Base-by-base conservation (phyloP, 768 basidiomycete genomes). In the Vishniacozyma victoriae region DNA sequence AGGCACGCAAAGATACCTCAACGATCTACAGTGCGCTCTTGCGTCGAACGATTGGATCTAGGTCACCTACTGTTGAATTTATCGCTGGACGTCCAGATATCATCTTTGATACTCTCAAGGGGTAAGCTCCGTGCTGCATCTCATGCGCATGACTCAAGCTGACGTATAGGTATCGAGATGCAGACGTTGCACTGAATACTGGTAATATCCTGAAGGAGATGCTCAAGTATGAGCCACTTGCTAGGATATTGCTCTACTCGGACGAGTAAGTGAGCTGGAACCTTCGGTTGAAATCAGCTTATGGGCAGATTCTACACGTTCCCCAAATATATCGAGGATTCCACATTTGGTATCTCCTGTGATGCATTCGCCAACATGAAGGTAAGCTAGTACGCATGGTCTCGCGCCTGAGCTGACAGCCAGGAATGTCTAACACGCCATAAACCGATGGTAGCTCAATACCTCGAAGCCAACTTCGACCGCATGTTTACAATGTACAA, bases 191-290 rank as follows among this genome's bases (percentile, higher is more conserved):
- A 7, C 78, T 99, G 50, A 99, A 99, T 62, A 96, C 93, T 0
- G 93, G 95, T 7, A 93, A 95, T 90, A 86, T 97, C 48, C 76
- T 99, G 41, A 87, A 88, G 64, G 95, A 97, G 75, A 96, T 97
- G 87, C 75, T 99, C 57, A 79, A 85, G 56, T 87, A 95, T 67
- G 95, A 99, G 69, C 82, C 86, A 41, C 74, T 99, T 19, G 84
- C 84, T 36, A 88, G 91, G 78, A 82, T 91, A 44, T 72, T 97
- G 44, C 78, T 99, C 35, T 81, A 93, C 66, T 92, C 90, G 12
- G 92, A 97, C 55, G 82, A 93, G 93, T 93, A 70, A 72, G 89
- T 77, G 12, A 33, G 13, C 15, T 38, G 29, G 29, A 33, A 33
- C 9, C 29, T 9, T 9, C 16, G 29, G n/a, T 9, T n/a, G 29